Evolutionary conservation across 140 eudicot species (phyloP), one percentile per base, ranked within the genome.

Genomic region (Anethum foeniculum): DNA sequence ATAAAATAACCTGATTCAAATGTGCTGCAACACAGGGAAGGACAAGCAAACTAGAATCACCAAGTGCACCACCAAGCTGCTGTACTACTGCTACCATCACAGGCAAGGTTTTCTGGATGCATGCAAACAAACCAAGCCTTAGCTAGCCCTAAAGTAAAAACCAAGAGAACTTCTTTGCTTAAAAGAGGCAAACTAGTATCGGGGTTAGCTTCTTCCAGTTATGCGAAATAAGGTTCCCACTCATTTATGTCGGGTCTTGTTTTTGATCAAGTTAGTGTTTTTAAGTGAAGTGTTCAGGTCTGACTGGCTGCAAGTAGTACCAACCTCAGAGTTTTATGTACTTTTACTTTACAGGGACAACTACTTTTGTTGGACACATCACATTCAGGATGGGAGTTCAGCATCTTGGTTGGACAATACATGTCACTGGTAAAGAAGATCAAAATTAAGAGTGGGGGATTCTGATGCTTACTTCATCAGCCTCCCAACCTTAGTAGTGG

Each of bases 11-110:
- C 98, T 94, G 97, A 82, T 86, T 92, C 75, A 94, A 72, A 82
- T 94, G 98, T 34, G 97, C 98, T 16, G 96, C 98, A 34, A 94
- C 91, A 77, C 94, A 90, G 30, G 98, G 98, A 81, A 94, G 90
- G 79, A 90, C 90, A 12, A 94, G 85, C 83, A 94, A 84, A 46
- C 98, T 97, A 27, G 97, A 81, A 84, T 86, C 96, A 48, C 97
- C 97, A 76, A 94, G 79, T 32, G 94, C 89, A 51, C 87, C 90
- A 86, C 93, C 89, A 41, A 94, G 94, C 90, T 94, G 96, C 67
- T 90, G 96, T 48, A 94, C 97, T 46, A 92, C 97, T 14, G 98
- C 97, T 82, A 90, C 93, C 89, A 87, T 85, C 84, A 94, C 97
- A 49, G 97, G 95, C 86, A 94, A 77, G 43, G 98, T 92, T 94